Base-by-base conservation (phyloP, 2,329 filamentous ascomycete species). In the Pyrenophora teres region DNA sequence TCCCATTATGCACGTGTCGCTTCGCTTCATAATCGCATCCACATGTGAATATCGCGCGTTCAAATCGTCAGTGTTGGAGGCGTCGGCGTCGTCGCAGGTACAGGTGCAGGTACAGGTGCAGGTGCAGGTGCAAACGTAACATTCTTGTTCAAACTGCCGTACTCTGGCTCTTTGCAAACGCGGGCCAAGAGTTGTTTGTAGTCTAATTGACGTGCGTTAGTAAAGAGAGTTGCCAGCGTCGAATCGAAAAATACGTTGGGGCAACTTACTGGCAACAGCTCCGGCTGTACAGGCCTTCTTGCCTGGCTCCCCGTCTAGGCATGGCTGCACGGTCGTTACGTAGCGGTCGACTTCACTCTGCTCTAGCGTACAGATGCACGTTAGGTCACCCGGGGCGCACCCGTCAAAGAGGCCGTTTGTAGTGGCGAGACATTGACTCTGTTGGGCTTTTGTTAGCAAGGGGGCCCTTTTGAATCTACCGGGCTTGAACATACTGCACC, bases 281-380 rank as follows among this genome's bases (percentile, higher is more conserved):
- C 62, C 62, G 10, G 32, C 47, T n/a, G 62, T 56, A 47, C 60
- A 65, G 1, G 16, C n/a, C 25, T 39, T 35, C 30, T 40, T 52
- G 40, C 56, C 59, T 6, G 21, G 41, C 2, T 37, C 37, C n/a
- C 56, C 52, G 18, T 64, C 56, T 2, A 65, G 39, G 43, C 60
- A 65, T 8, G 60, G 59, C 41, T 62, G 52, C 15, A 63, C 60
- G 10, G 53, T 43, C 13, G 44, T 30, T 4, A 62, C 54, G n/a
- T 63, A 63, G 27, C 44, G 49, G 7, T 33, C 48, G 35, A 65
- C 46, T 9, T 59, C 55, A 7, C 33, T 40, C 27, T 65, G 62
- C 1, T 58, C 46, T 4, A 60, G 49, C 18, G 43, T 58, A 43
- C 62, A 65, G 8, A 63, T 40, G n/a, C 50, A 52, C 4, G 16